Percentiles rank a stretch among this genome's conserved stretches.
Conservation (phyloP, 2,329 filamentous ascomycete species). For the Aspergillus fumigatus region DNA sequence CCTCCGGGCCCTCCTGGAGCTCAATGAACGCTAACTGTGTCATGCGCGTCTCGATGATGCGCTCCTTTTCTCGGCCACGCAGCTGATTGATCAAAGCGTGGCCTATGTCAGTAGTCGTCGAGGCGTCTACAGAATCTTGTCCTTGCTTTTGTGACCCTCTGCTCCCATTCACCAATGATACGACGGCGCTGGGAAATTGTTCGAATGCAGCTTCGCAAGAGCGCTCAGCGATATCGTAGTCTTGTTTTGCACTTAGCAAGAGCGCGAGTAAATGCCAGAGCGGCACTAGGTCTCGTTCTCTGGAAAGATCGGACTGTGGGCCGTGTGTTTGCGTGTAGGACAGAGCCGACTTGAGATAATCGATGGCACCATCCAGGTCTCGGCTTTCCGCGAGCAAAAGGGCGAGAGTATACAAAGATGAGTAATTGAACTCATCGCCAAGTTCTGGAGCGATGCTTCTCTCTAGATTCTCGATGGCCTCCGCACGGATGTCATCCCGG, state of each 20-base stretch:
- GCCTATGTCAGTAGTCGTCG: slow-evolving; percentile 12
- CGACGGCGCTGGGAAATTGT: slow-evolving; percentile 69
- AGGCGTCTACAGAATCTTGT: slow-evolving; percentile 17
- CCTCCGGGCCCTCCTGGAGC: slow-evolving; percentile 73
- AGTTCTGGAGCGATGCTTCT: slow-evolving; percentile 66
- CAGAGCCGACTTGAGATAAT: slow-evolving; percentile 73
- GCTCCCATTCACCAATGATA: slow-evolving; percentile 63
- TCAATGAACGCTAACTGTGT: slow-evolving; percentile 84
- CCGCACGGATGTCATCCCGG: slow-evolving; percentile 68
- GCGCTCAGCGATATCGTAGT: slow-evolving; percentile 72
- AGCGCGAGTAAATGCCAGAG: slow-evolving; percentile 89
- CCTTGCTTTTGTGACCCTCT: slow-evolving; percentile 31
- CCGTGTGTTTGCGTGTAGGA: slow-evolving; percentile 39
- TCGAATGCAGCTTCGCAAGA: slow-evolving; percentile 90
- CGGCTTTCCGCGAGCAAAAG: slow-evolving; percentile 84
- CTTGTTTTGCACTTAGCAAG: slow-evolving; percentile 78
- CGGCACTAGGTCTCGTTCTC: slow-evolving; percentile 58
- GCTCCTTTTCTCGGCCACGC: slow-evolving; percentile 77
- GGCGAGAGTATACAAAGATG: slow-evolving; percentile 74
- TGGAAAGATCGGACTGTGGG: slow-evolving; percentile 27
- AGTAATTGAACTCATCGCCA: slow-evolving; percentile 63
- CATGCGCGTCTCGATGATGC: slow-evolving; percentile 91
- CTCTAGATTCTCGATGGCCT: slow-evolving; percentile 71
- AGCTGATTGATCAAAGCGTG: slow-evolving; percentile 68
- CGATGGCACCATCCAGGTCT: slow-evolving; percentile 74